Percentiles rank a stretch among this genome's conserved stretches.
phyloP scores from a whole-genome alignment of 2,329 filamentous ascomycete genomes.

The Verticillium nubilum region DNA sequence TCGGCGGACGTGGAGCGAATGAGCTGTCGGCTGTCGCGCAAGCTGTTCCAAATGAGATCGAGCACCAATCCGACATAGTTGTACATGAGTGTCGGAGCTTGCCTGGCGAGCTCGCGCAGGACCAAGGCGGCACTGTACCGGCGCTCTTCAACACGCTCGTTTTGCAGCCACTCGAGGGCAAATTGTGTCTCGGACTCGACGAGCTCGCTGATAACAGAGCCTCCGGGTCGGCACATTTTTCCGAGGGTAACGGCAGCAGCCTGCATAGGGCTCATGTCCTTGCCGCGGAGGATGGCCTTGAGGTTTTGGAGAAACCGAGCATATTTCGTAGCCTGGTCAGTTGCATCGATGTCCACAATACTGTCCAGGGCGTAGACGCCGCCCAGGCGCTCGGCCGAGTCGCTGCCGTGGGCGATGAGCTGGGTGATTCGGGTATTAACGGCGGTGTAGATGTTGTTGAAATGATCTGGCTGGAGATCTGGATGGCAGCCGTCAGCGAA shows the following conservation, averaged over 20 bases:
- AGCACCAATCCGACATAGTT: constrained; percentile 93
- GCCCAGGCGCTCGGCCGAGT: constrained; percentile 82
- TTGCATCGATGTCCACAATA: constrained; percentile 92
- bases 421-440: constrained; percentile 53
- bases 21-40: constrained; percentile 83
- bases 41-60: constrained; percentile 91
- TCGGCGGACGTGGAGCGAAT: constrained; percentile 91
- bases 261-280: constrained; percentile 86
- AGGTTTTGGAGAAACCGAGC: constrained; percentile 91
- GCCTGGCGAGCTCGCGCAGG: constrained; percentile 82
- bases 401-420: constrained; percentile 78
- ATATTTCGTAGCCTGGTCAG: constrained; percentile 89
- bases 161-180: constrained; percentile 93
- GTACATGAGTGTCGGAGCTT: constrained; percentile 93
- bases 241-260: constrained; percentile 85
- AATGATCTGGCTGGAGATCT: constrained; percentile 79
- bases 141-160: constrained; percentile 87
- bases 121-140: constrained; percentile 91
- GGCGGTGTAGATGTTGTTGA: constrained; percentile 52
- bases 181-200: constrained; percentile 97
- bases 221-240: constrained; percentile 85
- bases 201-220: constrained; percentile 88
- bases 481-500: constrained; percentile 3
- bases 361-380: constrained; percentile 89
- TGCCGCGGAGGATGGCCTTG: constrained; percentile 80